A percentile compares a stretch with the other conserved stretches of the same genome.
Conservation (phyloP, 345 rosid species). For the Cardamine resedifolia region DNA sequence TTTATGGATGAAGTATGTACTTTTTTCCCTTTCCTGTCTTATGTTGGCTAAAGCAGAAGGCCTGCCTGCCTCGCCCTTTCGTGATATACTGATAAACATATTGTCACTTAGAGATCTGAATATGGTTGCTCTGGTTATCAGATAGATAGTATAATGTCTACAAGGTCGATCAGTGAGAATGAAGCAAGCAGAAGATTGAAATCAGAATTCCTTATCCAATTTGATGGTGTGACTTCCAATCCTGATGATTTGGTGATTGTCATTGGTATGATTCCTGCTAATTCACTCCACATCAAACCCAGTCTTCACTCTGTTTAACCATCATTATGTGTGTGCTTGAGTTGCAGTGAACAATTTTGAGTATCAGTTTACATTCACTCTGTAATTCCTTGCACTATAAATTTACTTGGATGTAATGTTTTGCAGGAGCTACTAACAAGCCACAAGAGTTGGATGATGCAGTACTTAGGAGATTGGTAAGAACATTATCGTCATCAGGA, state of each 20-base stretch:
- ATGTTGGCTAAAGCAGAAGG: neutral
- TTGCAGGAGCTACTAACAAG: slow-evolving; percentile 94
- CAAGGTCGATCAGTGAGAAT: slow-evolving; percentile 78
- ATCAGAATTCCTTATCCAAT: slow-evolving; percentile 92
- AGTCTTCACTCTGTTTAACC: neutral
- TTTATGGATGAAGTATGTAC: slow-evolving; percentile 88
- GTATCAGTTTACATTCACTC: neutral
- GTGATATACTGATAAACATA: neutral
- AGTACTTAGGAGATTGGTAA: slow-evolving; percentile 88
- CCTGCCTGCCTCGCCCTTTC: neutral
- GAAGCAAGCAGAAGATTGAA: slow-evolving; percentile 94
- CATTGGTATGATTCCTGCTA: slow-evolving; percentile 56
- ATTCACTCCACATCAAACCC: neutral
- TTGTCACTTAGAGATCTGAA: slow-evolving; percentile 21
- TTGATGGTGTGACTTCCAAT: slow-evolving; percentile 92
- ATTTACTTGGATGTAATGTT: slow-evolving; percentile 5
- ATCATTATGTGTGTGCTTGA: neutral
- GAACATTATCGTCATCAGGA: slow-evolving; percentile 27
- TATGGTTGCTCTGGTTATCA: slow-evolving; percentile 34
- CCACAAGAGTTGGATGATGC: slow-evolving; percentile 99
- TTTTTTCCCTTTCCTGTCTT: slow-evolving; percentile 18
- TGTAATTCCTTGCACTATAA: neutral
- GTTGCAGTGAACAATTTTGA: neutral
- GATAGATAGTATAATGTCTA: slow-evolving; percentile 97
- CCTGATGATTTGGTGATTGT: slow-evolving; percentile 82